Base-by-base conservation (phyloP, 768 basidiomycete genomes). In the Calocera cornea region DNA sequence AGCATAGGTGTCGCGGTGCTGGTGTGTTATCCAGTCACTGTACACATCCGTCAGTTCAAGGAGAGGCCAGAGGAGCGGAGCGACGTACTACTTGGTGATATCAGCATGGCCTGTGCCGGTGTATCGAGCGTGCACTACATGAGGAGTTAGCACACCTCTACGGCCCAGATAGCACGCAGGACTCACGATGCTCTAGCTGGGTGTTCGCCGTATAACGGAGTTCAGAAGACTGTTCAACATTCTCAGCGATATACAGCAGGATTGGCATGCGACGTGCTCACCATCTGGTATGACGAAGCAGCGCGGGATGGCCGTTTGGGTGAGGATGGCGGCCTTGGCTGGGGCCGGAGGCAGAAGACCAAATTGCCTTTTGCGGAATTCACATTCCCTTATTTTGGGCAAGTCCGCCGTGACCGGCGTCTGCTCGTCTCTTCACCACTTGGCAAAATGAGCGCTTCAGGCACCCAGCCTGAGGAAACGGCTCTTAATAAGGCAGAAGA, bases 71-170 rank as follows among this genome's bases (percentile, higher is more conserved):
- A 41, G 19, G 49, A 64, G 34, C 24, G 31, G n/a, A 34, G 12
- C 44, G 41, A 80, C 92, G 70, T 73, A 97, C 95, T 88, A 94
- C 81, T 98, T 98, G 5, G 92, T 91, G 75, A 95, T 79, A 77
- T 99, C 95, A 38, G 95, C 94, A 78, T 99, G 95, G 33, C 95
- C 94, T 41, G 95, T 99, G 47, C 95, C 95, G 29, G 92, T 93
- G 75, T 97, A 97, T 67, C 95, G 85, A 72, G 95, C 92, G 76
- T 97, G 95, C 70, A 97, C 94, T 97, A 70, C 27, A 68, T 34
- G 67, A 47, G 60, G 40, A 65, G 70, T 67, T 68, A 69, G 69
- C 71, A n/a, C n/a, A n/a, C n/a, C n/a, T n/a, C n/a, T n/a, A n/a
- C n/a, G n/a, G n/a, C n/a, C n/a, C n/a, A n/a, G n/a, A n/a, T n/a